These are phyloP conservation scores for Phoma sp. DNA, from an alignment of 2,329 filamentous ascomycete genomes.

Conservation along the genomic window DNA sequence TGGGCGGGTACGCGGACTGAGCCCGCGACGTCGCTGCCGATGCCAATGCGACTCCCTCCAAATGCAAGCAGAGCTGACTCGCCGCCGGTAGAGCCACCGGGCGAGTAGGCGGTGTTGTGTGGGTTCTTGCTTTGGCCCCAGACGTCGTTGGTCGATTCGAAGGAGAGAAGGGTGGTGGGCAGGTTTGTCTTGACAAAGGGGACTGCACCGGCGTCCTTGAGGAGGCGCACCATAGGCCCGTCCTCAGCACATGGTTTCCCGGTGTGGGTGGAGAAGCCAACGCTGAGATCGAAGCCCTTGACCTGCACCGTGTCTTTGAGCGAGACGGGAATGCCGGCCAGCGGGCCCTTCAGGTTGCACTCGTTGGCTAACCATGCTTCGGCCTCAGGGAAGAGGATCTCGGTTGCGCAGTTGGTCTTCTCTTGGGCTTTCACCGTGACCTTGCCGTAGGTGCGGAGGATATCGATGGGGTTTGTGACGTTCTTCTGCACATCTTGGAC, in stretches of 20 bases:
- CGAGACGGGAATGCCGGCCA: slow-evolving; percentile 87
- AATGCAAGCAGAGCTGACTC: slow-evolving; percentile 84
- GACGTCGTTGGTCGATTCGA: slow-evolving; percentile 79
- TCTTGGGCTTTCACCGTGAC: slow-evolving; percentile 82
- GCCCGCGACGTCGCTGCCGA: slow-evolving; percentile 90
- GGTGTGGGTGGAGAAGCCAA: slow-evolving; percentile 79
- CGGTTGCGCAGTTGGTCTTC: slow-evolving; percentile 89
- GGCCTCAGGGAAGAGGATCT: slow-evolving; percentile 80
- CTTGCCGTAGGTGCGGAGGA: slow-evolving; percentile 88
- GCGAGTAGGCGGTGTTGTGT: slow-evolving; percentile 82
- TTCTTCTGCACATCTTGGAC: slow-evolving; percentile 80
- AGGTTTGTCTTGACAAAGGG: slow-evolving; percentile 94
- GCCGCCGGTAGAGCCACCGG: slow-evolving; percentile 87
- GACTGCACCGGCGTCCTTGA: slow-evolving; percentile 87
- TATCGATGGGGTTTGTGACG: slow-evolving; percentile 69
- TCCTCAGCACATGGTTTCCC: slow-evolving; percentile 72
- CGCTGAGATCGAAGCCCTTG: slow-evolving; percentile 80
- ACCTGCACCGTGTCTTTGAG: slow-evolving; percentile 81
- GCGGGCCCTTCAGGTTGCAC: slow-evolving; percentile 77
- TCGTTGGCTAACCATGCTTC: slow-evolving; percentile 71
- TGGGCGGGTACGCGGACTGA: slow-evolving; percentile 87
- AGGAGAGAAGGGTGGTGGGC: slow-evolving; percentile 84
- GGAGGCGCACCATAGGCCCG: slow-evolving; percentile 74
- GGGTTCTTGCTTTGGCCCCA: slow-evolving; percentile 88
- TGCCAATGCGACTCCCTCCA: slow-evolving; percentile 82